Conservation (phyloP, 805 yeast species). For the Suhomyces kilbournensis region DNA sequence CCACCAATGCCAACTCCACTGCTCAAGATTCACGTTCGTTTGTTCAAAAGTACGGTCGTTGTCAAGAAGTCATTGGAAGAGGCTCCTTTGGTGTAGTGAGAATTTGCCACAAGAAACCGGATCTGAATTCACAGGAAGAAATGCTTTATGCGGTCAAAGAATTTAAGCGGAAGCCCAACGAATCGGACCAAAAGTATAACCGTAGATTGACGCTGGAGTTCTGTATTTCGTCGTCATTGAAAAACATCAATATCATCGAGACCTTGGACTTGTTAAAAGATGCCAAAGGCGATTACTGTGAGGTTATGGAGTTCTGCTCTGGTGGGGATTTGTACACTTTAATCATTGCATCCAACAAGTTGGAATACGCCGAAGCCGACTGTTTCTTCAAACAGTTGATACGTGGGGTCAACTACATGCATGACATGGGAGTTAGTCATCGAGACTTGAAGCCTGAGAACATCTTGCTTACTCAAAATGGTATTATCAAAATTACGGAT, state of each 20-base stretch:
- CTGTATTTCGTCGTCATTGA: slow-evolving; percentile 74
- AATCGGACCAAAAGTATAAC: slow-evolving; percentile 63
- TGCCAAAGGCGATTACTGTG: slow-evolving; percentile 78
- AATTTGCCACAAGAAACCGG: slow-evolving; percentile 67
- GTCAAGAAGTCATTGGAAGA: slow-evolving; percentile 91
- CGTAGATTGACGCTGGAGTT: slow-evolving; percentile 77
- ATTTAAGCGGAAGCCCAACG: slow-evolving; percentile 61
- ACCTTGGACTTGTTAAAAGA: slow-evolving; percentile 77
- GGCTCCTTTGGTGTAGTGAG: slow-evolving; percentile 95
- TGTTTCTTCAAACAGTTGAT: slow-evolving; percentile 85
- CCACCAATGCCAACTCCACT: not conserved
- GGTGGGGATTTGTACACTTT: slow-evolving; percentile 80
- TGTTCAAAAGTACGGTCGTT: slow-evolving; percentile 86
- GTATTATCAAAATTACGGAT: slow-evolving; percentile 78
- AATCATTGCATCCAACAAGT: slow-evolving; percentile 71
- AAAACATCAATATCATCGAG: slow-evolving; percentile 73
- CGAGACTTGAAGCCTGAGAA: slow-evolving; percentile 90
- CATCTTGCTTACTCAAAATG: slow-evolving; percentile 66
- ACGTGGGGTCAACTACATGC: slow-evolving; percentile 84
- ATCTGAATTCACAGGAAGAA: slow-evolving; percentile 27
- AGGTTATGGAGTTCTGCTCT: slow-evolving; percentile 80
- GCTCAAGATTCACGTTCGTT: slow-evolving; percentile 51
- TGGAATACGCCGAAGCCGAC: slow-evolving; percentile 82
- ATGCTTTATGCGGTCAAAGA: slow-evolving; percentile 82
- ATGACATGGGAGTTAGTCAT: slow-evolving; percentile 85